Percentiles rank a stretch among this genome's conserved stretches.
These are phyloP conservation scores for Ballota nigra DNA, from an alignment of 257 asterid species.

Conservation along the genomic window DNA sequence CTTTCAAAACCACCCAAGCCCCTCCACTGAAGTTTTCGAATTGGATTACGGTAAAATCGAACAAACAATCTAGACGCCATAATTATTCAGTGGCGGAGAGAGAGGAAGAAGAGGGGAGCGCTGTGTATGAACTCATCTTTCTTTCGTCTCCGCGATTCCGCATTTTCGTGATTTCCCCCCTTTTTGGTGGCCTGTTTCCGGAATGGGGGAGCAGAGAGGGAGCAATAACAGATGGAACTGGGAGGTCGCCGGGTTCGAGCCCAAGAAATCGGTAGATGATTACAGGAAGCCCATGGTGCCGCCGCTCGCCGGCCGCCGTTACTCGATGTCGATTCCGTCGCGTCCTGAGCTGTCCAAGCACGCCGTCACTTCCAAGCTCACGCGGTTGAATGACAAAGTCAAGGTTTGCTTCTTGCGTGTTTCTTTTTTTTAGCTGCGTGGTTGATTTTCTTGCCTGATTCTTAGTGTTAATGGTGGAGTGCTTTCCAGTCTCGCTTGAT, in stretches of 20 bases:
- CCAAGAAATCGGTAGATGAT: conserved; percentile 63
- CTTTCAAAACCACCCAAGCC: conserved; percentile 26
- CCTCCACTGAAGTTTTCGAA: conserved; percentile 30
- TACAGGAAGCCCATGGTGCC: conserved; percentile 38
- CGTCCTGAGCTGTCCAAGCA: conserved; percentile 61
- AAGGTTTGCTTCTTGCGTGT: conserved; percentile 42
- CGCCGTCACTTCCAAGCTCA: conserved; percentile 59
- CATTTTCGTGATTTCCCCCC: conserved; percentile 10
- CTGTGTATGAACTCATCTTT: conserved; percentile 17
- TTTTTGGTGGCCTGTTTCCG: not conserved
- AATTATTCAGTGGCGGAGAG: conserved; percentile 26
- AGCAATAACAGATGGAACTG: conserved; percentile 88
- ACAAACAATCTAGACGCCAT: conserved; percentile 24
- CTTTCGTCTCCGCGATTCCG: conserved; percentile 8
- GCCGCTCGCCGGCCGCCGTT: conserved; percentile 61
- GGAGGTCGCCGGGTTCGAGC: conserved; percentile 96
- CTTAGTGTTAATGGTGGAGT: not conserved
- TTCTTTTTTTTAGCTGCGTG: not conserved
- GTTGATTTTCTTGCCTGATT: not conserved
- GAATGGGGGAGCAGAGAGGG: conserved; percentile 72
- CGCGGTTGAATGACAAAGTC: conserved; percentile 69
- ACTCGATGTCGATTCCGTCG: conserved; percentile 72
- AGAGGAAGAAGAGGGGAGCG: conserved; percentile 1
- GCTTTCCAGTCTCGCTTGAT: not conserved
- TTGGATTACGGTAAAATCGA: conserved; percentile 28